phyloP scores from a whole-genome alignment of 768 basidiomycete species.

The Lactifluus hygrophoroides region DNA sequence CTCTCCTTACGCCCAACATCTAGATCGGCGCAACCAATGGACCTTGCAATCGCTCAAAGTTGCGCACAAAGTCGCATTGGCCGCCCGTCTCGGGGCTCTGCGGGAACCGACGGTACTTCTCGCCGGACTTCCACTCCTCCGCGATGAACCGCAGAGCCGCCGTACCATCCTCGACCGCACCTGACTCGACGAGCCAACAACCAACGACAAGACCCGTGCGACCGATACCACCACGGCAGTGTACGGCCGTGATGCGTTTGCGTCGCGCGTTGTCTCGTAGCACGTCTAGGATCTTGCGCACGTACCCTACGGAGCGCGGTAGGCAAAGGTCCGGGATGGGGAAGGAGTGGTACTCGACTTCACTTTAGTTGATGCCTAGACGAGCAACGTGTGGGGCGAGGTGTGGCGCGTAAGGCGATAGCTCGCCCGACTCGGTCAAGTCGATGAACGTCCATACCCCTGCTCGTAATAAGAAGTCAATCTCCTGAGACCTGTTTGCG shows the following conservation, averaged over 20 bases:
- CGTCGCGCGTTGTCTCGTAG: conserved; percentile 51
- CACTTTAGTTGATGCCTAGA: conserved; percentile 44
- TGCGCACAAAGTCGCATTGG: conserved; percentile 67
- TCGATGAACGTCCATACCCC: conserved; percentile 79
- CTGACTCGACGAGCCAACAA: conserved; percentile 70
- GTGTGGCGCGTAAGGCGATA: conserved; percentile 52
- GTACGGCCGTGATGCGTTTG: conserved; percentile 59
- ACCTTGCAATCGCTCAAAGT: conserved; percentile 31
- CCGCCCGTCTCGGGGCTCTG: conserved; percentile 74
- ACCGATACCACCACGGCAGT: conserved; percentile 74
- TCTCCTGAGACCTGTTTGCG: conserved; percentile 40
- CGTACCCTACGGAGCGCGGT: conserved; percentile 49
- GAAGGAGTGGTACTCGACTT: conserved; percentile 70
- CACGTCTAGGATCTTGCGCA: conserved; percentile 50
- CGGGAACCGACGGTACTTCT: conserved; percentile 68
- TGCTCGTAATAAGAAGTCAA: conserved; percentile 61
- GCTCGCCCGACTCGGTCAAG: conserved; percentile 74
- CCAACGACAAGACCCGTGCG: conserved; percentile 56
- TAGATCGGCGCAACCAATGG: background rate
- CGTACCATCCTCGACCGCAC: conserved; percentile 49
- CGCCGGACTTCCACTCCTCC: conserved; percentile 63
- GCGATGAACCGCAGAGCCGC: conserved; percentile 60
- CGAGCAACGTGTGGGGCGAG: conserved; percentile 45
- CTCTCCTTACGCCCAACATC: background rate
- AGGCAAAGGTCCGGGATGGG: conserved; percentile 67